These are phyloP conservation scores for Tulasnella sp. DNA, from an alignment of 768 basidiomycete species.

Conservation along the genomic window DNA sequence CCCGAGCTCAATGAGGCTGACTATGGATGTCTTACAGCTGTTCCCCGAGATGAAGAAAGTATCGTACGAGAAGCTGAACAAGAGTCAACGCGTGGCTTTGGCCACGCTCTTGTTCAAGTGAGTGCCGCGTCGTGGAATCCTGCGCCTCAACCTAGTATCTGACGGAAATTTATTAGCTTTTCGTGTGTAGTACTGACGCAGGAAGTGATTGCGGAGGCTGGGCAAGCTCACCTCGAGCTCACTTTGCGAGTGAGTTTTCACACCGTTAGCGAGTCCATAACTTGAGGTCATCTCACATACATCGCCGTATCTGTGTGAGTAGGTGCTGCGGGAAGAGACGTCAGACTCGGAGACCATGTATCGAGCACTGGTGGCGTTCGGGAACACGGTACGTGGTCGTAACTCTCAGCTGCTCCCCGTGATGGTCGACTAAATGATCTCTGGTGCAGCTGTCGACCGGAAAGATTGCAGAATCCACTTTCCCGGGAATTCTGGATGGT, in stretches of 20 bases:
- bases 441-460: neutral
- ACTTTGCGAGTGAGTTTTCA: constrained; percentile 16
- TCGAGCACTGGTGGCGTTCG: constrained; percentile 26
- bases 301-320: too few relatives aligned
- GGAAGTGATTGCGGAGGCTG: constrained; percentile 14
- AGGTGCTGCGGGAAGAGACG: constrained; percentile 18
- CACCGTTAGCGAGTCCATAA: neutral
- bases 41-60: constrained; percentile 41
- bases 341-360: constrained; percentile 26
- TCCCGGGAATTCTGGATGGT: neutral
- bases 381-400: constrained; percentile 27
- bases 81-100: constrained; percentile 61
- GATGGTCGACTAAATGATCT: neutral
- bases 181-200: constrained; percentile 17
- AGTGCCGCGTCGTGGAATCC: too few relatives aligned
- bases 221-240: constrained; percentile 21
- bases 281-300: neutral
- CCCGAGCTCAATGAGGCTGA: neutral
- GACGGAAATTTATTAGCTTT: too few relatives aligned
- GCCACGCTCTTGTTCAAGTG: constrained; percentile 86
- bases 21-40: constrained; percentile 35
- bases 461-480: neutral
- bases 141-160: too few relatives aligned
- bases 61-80: constrained; percentile 47
- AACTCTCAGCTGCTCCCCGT: constrained; percentile 13